Evolutionary conservation across 495 filamentous ascomycete genomes (phyloP).

Genomic region (Penicillium ucsense): DNA sequence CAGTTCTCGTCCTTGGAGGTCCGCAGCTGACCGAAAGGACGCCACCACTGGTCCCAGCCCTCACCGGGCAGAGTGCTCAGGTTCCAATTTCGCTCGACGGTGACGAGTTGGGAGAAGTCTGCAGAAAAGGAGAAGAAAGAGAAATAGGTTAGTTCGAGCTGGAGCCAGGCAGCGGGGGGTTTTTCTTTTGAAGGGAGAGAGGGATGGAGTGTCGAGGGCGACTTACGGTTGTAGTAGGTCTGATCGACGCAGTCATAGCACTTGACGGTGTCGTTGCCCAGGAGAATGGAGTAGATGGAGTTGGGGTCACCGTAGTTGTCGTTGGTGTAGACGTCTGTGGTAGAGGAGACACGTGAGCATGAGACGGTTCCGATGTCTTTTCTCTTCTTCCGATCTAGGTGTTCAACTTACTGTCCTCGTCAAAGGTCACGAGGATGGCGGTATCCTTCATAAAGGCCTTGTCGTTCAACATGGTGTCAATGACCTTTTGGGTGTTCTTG

Average conservation of each 20-base stretch:
- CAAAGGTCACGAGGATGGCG: constrained; percentile 28
- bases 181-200: background rate
- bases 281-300: constrained; percentile 2
- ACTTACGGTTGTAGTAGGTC: constrained; percentile 6
- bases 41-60: background rate
- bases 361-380: background rate
- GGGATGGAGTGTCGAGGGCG: background rate
- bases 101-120: constrained; percentile 7
- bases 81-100: constrained; percentile 6
- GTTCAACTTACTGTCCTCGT: constrained; percentile 18
- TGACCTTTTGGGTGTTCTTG: constrained; percentile 7
- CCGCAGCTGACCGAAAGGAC: background rate
- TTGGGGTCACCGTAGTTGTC: constrained; percentile 14
- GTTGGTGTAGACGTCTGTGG: constrained; percentile 16
- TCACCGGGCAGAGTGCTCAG: background rate
- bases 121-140: background rate
- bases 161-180: too few relatives aligned
- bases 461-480: constrained; percentile 26
- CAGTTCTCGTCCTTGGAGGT: background rate
- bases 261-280: constrained; percentile 4
- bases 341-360: background rate
- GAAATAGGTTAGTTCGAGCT: background rate
- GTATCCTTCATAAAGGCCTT: constrained; percentile 30
- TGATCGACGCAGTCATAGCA: constrained; percentile 6
- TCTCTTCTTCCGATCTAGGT: too few relatives aligned